Evolutionary conservation across 305 asterid species (phyloP).

Genomic region (Petunia hybrid): DNA sequence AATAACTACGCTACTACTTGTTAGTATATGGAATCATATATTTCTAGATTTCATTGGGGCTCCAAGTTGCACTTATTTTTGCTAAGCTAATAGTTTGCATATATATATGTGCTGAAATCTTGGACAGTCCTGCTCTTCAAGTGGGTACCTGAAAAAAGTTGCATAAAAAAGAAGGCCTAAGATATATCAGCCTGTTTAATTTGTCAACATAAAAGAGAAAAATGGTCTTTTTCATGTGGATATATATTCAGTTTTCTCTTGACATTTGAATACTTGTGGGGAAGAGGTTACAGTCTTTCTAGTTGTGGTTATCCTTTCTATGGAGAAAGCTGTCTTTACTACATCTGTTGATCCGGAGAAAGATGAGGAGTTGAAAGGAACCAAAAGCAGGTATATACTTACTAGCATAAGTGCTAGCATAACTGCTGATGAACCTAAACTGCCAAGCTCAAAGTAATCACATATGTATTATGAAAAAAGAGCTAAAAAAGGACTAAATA

Average conservation of each 20-base stretch:
- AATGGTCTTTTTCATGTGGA: neutral
- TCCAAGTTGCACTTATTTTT: neutral
- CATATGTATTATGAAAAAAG: no score
- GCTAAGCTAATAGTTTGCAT: neutral
- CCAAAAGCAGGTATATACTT: no score
- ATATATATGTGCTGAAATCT: no score
- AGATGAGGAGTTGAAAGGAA: no score
- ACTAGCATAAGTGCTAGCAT: no score
- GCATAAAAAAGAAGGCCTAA: neutral
- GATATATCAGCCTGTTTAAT: neutral
- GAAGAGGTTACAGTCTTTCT: neutral
- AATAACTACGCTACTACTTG: no score
- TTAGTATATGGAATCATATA: neutral
- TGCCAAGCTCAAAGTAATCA: no score
- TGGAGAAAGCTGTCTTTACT: constrained; percentile 19
- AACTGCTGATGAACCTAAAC: no score
- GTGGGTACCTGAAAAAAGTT: neutral
- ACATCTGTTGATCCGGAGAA: no score
- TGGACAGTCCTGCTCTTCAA: no score
- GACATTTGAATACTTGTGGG: neutral
- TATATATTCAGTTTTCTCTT: constrained; percentile 14
- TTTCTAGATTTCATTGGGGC: no score
- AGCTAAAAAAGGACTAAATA: no score
- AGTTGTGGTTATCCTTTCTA: constrained; percentile 1
- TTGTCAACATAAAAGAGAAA: constrained; percentile 21